A percentile compares a stretch with the other conserved stretches of the same genome.
Evolutionary conservation across 805 yeast genomes (phyloP).

Genomic region (Pichia cephalocereana): DNA sequence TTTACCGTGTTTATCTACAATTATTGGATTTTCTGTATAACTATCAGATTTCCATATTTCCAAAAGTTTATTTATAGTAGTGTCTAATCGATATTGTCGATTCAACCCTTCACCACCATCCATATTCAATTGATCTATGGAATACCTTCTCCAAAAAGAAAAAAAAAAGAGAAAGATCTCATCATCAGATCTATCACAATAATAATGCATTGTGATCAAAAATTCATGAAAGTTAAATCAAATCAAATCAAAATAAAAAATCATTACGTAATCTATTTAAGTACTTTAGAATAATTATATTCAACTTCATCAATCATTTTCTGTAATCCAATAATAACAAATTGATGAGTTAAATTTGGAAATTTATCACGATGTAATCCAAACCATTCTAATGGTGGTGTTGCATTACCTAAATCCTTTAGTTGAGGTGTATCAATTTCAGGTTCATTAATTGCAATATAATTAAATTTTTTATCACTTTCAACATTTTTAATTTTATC

Average conservation of each 20-base stretch:
- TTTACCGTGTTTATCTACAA: not conserved
- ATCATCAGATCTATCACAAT: too few species aligned
- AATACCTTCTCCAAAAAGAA: too few species aligned
- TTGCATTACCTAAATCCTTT: conserved; percentile 89
- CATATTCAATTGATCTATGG: too few species aligned
- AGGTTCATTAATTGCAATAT: conserved; percentile 65
- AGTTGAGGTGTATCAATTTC: conserved; percentile 82
- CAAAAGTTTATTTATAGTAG: not conserved
- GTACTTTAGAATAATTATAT: conserved; percentile 37
- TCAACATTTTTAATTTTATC: conserved; percentile 39
- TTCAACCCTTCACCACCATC: not conserved
- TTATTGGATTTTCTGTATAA: not conserved
- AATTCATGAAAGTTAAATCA: too few species aligned
- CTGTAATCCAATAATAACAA: conserved; percentile 65
- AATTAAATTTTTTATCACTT: conserved; percentile 38
- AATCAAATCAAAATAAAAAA: too few species aligned
- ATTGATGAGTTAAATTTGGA: conserved; percentile 81
- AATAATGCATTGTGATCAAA: too few species aligned
- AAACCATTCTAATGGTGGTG: conserved; percentile 98
- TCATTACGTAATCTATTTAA: conserved; percentile 22
- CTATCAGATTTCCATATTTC: not conserved
- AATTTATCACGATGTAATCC: conserved; percentile 82
- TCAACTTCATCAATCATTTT: conserved; percentile 64
- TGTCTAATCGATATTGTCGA: not conserved
- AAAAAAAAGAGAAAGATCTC: too few species aligned